Conservation (phyloP, 495 filamentous ascomycete genomes). For the Tetracladium marchalianum region DNA sequence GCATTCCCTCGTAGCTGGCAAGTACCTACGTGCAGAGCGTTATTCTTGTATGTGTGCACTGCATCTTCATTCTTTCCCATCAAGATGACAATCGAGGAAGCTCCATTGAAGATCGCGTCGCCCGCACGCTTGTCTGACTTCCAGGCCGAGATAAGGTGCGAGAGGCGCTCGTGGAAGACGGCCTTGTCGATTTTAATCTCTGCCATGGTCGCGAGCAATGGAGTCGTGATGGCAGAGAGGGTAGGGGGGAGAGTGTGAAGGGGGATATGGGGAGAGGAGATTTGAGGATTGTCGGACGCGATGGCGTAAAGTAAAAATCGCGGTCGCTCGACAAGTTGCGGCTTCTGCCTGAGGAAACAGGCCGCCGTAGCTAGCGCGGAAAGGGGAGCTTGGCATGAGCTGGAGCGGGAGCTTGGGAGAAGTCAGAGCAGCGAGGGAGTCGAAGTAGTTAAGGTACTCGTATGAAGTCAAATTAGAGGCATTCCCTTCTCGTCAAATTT, state of each 20-base stretch:
- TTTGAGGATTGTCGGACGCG: constrained; percentile 11
- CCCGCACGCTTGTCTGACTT: constrained; percentile 83
- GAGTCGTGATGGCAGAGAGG: constrained; percentile 18
- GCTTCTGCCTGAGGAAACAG: background rate
- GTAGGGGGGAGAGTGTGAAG: background rate
- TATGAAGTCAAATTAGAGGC: no score
- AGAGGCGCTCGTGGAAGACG: constrained; percentile 84
- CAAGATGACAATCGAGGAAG: constrained; percentile 72
- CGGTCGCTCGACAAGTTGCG: constrained; percentile 7
- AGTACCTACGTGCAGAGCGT: constrained; percentile 79
- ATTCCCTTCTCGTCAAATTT: no score
- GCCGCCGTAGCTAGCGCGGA: background rate
- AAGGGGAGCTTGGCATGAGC: no score
- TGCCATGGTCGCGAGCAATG: constrained; percentile 34
- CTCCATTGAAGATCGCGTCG: constrained; percentile 75
- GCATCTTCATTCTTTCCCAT: constrained; percentile 92
- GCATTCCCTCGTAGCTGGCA: background rate
- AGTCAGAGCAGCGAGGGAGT: no score
- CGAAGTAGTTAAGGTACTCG: no score
- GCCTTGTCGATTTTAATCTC: constrained; percentile 83
- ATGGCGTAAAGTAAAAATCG: constrained; percentile 12
- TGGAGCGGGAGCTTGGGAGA: no score
- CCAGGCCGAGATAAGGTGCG: constrained; percentile 80
- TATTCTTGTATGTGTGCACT: constrained; percentile 80
- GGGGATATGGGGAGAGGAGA: background rate